Percentiles rank a stretch among this genome's conserved stretches.
These are phyloP conservation scores for Aspergillus sp. DNA, from an alignment of 2,329 filamentous ascomycete genomes.

Conservation along the genomic window DNA sequence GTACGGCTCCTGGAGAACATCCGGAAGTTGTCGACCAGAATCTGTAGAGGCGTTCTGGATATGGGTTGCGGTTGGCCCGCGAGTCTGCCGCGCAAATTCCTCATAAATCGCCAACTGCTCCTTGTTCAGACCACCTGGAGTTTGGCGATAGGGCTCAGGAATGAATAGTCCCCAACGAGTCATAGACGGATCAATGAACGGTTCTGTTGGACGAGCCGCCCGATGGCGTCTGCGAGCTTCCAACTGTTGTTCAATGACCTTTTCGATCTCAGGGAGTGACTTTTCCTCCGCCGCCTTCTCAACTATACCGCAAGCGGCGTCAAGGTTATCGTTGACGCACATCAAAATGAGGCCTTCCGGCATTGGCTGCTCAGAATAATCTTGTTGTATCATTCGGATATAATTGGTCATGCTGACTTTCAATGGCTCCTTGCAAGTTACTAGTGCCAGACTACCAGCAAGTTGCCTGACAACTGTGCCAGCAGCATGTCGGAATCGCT, in stretches of 20 bases:
- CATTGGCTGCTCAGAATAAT: constrained; percentile 70
- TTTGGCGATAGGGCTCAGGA: constrained; percentile 88
- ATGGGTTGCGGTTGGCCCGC: constrained; percentile 61
- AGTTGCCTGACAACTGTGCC: constrained; percentile 95
- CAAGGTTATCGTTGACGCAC: constrained; percentile 98
- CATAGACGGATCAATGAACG: constrained; percentile 79
- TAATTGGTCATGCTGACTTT: constrained; percentile 98
- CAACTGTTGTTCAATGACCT: constrained; percentile 82
- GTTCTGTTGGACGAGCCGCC: constrained; percentile 74
- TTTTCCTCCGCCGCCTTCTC: constrained; percentile 95
- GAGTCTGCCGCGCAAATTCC: constrained; percentile 87
- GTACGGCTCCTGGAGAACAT: constrained; percentile 66
- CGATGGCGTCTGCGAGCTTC: constrained; percentile 78
- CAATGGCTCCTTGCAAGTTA: constrained; percentile 97
- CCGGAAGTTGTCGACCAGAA: constrained; percentile 63
- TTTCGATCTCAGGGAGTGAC: constrained; percentile 91
- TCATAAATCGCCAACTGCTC: constrained; percentile 97
- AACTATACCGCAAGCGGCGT: constrained; percentile 89
- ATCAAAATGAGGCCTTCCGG: constrained; percentile 96
- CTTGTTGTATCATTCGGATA: constrained; percentile 79
- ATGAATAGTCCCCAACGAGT: constrained; percentile 94
- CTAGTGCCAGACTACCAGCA: constrained; percentile 88
- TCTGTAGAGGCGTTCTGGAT: constrained; percentile 62
- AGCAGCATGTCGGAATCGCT: constrained; percentile 81
- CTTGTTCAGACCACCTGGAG: constrained; percentile 79